These are phyloP conservation scores for Exophiala sp. DNA, from an alignment of 2,329 filamentous ascomycete species.

Conservation along the genomic window DNA sequence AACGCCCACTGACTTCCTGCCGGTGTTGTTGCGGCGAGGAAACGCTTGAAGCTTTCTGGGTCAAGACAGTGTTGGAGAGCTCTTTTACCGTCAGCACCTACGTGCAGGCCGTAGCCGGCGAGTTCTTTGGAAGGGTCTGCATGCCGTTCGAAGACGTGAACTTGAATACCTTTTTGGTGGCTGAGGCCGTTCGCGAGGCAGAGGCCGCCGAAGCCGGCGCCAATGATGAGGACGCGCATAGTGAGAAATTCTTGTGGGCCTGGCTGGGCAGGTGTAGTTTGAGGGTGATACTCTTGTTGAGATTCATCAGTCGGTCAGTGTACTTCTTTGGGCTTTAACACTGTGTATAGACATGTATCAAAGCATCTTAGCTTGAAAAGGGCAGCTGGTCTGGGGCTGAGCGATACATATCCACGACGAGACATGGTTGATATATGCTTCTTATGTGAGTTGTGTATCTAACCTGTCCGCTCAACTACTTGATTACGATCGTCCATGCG, in stretches of 20 bases:
- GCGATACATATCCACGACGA: too few relatives aligned
- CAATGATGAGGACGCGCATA: conserved; percentile 31
- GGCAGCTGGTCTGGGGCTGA: too few relatives aligned
- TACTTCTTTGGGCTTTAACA: too few relatives aligned
- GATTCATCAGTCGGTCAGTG: too few relatives aligned
- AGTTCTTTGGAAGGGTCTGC: conserved; percentile 26
- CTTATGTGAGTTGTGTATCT: too few relatives aligned
- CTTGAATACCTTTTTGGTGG: conserved; percentile 31
- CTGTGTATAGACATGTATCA: too few relatives aligned
- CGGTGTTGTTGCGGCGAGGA: conserved; percentile 8
- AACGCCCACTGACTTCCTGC: conserved; percentile 10
- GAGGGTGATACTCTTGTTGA: too few relatives aligned
- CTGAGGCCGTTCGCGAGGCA: conserved; percentile 35
- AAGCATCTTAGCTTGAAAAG: too few relatives aligned
- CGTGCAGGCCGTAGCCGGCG: conserved; percentile 37
- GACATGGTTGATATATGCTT: too few relatives aligned
- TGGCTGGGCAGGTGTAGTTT: too few relatives aligned
- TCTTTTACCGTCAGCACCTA: conserved; percentile 26
- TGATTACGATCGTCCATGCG: too few relatives aligned
- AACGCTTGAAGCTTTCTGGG: conserved; percentile 24
- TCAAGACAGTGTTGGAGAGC: conserved; percentile 20
- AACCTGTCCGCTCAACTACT: too few relatives aligned
- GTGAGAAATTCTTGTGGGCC: neutral
- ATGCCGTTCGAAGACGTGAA: conserved; percentile 36
- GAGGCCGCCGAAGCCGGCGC: conserved; percentile 35